Base-by-base conservation (phyloP, 345 rosid species). In the Eucalyptus sideroxylon region DNA sequence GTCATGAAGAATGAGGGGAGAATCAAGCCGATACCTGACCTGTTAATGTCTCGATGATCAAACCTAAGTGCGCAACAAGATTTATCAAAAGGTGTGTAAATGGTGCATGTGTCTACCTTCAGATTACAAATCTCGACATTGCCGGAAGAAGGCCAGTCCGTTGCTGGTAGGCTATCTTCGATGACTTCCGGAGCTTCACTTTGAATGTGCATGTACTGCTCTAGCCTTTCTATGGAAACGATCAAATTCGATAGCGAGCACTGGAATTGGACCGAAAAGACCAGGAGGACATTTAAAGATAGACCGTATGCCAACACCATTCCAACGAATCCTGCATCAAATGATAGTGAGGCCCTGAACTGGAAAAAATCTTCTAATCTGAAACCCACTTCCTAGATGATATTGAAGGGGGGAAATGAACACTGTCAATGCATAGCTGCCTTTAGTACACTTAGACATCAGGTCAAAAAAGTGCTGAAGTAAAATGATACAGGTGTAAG, bases 241-340 rank as follows among this genome's bases (percentile, higher is more conserved):
- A 95, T 93, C 55, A 89, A 88, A 87, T 91, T 94, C 16, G 94
- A 93, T 59, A 91, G 17, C 2, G 89, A 87, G 90, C 96, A 94
- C 69, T 94, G 96, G 90, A 47, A 89, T 89, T 94, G 93, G 87
- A 93, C 92, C 2, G 95, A 94, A 30, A 44, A 26, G 23, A 93
- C 94, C 82, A 95, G 87, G 87, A 91, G 92, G 86, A 90, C 89
- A 91, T 95, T 95, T n/a, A 95, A 88, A 15, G 97, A 94, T 45
- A 95, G 94, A 62, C 95, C 95, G 89, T 93, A 95, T 10, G 96
- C 90, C 88, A 95, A 86, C 23, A 95, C 95, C 96, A 95, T 95
- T 92, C 97, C 97, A 77, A 94, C 92, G 34, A 91, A 92, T 47
- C 97, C 97, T 94, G 87, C 83, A 77, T 77, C 83, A 77, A 77